Percentiles rank a stretch among this genome's conserved stretches.
phyloP scores from a whole-genome alignment of 108 stramenopile species.

The Cyclotella choctawhatcheeana region DNA sequence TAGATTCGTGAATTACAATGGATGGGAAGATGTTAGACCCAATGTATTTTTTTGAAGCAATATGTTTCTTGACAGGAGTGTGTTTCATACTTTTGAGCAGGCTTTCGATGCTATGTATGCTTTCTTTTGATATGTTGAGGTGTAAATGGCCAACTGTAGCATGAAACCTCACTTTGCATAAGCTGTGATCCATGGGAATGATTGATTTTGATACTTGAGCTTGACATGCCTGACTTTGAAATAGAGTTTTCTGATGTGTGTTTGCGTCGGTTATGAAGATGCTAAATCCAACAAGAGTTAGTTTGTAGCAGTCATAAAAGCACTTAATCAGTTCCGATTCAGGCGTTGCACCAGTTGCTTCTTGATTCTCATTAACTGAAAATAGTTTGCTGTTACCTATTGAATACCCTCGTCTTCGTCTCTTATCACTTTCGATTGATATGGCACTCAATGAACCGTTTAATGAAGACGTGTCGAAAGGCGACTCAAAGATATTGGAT shows the following conservation, averaged over 20 bases:
- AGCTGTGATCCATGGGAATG: slow-evolving; percentile 67
- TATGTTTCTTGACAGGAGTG: background rate
- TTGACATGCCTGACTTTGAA: slow-evolving; percentile 30
- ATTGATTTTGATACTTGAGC: slow-evolving; percentile 58
- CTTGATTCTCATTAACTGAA: slow-evolving; percentile 12
- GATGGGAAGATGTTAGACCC: background rate
- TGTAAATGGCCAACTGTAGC: slow-evolving; percentile 25
- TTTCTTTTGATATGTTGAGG: background rate
- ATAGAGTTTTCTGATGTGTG: slow-evolving; percentile 22
- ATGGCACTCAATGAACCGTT: slow-evolving; percentile 4
- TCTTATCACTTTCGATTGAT: slow-evolving; percentile 7
- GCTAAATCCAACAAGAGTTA: slow-evolving; percentile 31
- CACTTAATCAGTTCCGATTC: slow-evolving; percentile 25
- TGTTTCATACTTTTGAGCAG: slow-evolving; percentile 9
- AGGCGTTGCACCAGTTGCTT: background rate
- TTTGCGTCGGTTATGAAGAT: background rate
- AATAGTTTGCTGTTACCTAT: slow-evolving; percentile 10
- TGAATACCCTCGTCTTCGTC: slow-evolving; percentile 10
- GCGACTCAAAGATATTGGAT: slow-evolving; percentile 5
- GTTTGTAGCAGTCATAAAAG: slow-evolving; percentile 64
- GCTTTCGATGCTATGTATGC: slow-evolving; percentile 9
- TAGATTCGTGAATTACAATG: background rate
- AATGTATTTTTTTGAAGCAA: background rate
- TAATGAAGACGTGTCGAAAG: background rate
- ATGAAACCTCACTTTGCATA: slow-evolving; percentile 39